Evolutionary conservation across 352 stramenopile genomes (phyloP).

Genomic region (Globisporangium echinulatum): DNA sequence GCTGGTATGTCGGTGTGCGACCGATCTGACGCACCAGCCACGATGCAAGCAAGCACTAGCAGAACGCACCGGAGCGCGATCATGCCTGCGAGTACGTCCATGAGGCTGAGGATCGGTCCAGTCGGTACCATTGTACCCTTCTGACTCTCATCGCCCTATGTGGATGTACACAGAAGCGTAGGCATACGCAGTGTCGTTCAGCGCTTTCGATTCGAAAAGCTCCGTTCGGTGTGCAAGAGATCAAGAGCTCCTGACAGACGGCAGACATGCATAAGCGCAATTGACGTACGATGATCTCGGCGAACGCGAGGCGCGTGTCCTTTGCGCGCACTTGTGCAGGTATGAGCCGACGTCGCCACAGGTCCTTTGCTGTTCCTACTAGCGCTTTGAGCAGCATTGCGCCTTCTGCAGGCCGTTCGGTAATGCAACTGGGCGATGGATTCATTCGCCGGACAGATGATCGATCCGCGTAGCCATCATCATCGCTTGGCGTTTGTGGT

Average conservation of each 20-base stretch:
- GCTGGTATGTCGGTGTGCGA: background rate
- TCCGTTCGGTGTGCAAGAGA: too few relatives aligned
- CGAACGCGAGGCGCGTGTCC: constrained; percentile 46
- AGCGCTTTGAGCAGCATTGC: constrained; percentile 33
- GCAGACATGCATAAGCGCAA: background rate
- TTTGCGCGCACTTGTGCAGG: constrained; percentile 33
- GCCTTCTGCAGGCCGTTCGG: background rate
- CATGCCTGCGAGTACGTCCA: constrained; percentile 40
- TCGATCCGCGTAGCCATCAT: too few relatives aligned
- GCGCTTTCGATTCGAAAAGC: too few relatives aligned
- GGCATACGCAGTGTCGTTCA: background rate
- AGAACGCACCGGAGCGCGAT: constrained; percentile 24
- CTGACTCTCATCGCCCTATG: constrained; percentile 40
- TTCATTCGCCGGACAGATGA: too few relatives aligned
- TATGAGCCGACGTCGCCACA: constrained; percentile 36
- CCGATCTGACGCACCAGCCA: background rate
- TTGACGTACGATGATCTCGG: constrained; percentile 41
- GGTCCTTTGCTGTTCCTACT: constrained; percentile 23
- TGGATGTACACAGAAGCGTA: background rate
- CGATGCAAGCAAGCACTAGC: background rate
- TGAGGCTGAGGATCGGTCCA: constrained; percentile 45
- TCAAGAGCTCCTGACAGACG: too few relatives aligned
- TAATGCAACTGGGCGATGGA: too few relatives aligned
- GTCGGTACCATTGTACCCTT: constrained; percentile 34
- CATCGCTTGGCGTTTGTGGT: too few relatives aligned